Base-by-base conservation (phyloP, 768 basidiomycete species). In the Podaxis sp. region DNA sequence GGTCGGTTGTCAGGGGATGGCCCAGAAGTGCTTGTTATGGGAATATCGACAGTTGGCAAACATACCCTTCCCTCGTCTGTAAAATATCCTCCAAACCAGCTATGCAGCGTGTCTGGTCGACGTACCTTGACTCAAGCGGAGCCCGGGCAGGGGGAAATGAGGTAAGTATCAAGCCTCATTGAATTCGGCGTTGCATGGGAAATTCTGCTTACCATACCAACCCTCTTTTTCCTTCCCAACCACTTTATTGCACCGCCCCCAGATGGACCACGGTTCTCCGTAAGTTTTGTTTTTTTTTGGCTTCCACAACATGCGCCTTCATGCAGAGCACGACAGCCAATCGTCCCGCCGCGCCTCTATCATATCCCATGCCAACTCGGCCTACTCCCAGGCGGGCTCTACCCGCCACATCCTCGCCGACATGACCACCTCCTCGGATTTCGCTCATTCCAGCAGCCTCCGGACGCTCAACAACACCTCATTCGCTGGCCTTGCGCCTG, bases 81-180 rank as follows among this genome's bases (percentile, higher is more conserved):
- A 47, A 40, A 46, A 9, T 50, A 57, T 47, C n/a, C 11, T 58
- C 27, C 46, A 15, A 33, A 38, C 37, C 17, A 8, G 22, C 47
- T 19, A 84, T 84, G 81, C 79, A 84, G 66, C 77, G 81, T 27
- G 74, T 82, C 57, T 84, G 84, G 82, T 83, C 81, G 29, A 79
- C 77, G 9, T 85, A 85, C 68, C 77, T 84, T 17, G 77, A 78
- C 67, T 22, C 60, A 60, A 66, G 51, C 55, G 56, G 43, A 52
- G 64, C 56, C 68, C 60, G 59, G 29, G 46, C 25, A 53, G 68
- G 36, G 54, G 65, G 50, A 25, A 19, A 64, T 17, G 52, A 47
- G 29, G 60, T 61, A 13, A 43, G 59, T 27, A 22, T 40, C 12
- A 9, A 8, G 29, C 2, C 15, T 58, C 22, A 50, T 59, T 64